Base-by-base conservation (phyloP, 129 eudicot species). In the Artemisia annua region DNA sequence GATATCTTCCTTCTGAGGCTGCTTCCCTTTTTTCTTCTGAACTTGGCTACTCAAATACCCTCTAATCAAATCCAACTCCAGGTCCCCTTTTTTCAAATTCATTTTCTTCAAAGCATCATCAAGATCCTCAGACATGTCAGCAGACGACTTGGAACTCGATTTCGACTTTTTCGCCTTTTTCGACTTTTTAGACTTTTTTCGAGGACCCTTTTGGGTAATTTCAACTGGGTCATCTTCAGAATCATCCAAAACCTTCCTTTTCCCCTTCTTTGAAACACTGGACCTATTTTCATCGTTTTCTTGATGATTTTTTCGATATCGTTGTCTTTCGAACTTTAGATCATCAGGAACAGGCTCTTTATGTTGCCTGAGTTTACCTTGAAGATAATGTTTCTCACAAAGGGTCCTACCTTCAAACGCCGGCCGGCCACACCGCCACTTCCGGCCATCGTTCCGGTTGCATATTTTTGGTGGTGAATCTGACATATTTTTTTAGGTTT, bases 351-450 rank as follows among this genome's bases (percentile, higher is more conserved):
- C 99, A n/a, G 87, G 88, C 51, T 80, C 80, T 79, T 74, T 90
- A 56, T 76, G 57, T 78, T 83, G 88, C 10, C 96, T 88, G 71
- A 83, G 92, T 1, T 78, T 80, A 46, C 93, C 94, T 56, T 90
- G 99, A 24, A 84, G 79, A 44, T 80, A 83, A 73, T 95, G 99
- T 66, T 85, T 81, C 54, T 95, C 88, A 44, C 99, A 95, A 6
- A 90, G 86, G 54, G 87, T 90, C n/a, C 84, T 80, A 1, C 87
- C 97, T 13, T 88, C 94, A 60, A 80, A n/a, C 11, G 79, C 97
- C 30, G 78, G 81, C 62, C 99, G 87, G 12, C 81, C 78, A 83
- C 99, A 95, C 81, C 99, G 85, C 97, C 99, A 90, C 75, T 87
- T 71, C 11, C 85, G 75, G 8, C 99, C 99, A 84, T 95, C 97